phyloP scores from a whole-genome alignment of 1,284 basidiomycete genomes.

The Microstroma glucosiphilum region DNA sequence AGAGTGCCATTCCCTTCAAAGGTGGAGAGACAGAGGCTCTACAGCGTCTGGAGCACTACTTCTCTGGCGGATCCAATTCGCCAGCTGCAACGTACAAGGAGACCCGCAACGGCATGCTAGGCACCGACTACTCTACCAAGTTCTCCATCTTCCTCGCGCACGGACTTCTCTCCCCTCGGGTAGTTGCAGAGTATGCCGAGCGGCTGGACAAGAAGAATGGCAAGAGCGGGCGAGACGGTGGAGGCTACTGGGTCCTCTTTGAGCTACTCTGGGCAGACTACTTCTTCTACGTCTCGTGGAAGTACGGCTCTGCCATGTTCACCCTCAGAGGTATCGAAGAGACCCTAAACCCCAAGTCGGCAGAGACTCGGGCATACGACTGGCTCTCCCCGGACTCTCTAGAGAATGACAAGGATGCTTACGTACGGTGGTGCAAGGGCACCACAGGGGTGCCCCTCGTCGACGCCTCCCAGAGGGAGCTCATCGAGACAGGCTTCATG shows the following conservation, averaged over 20 bases:
- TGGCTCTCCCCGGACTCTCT: conserved; percentile 25
- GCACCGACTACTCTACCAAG: conserved; percentile 36
- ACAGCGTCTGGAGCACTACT: conserved; percentile 30
- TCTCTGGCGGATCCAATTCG: conserved; percentile 15
- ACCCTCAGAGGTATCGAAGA: conserved; percentile 35
- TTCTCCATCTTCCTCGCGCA: conserved; percentile 37
- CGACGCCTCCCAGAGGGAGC: conserved; percentile 41
- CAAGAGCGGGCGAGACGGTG: conserved; percentile 19
- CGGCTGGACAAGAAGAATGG: conserved; percentile 20
- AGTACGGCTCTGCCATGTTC: conserved; percentile 36
- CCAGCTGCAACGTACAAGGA: conserved; percentile 34
- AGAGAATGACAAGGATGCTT: conserved; percentile 22
- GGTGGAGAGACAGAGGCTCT: conserved; percentile 42
- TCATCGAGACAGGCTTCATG: conserved; percentile 55
- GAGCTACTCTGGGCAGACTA: conserved; percentile 45
- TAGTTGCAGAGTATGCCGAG: conserved; percentile 27
- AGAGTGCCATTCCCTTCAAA: conserved; percentile 29
- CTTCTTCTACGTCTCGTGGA: conserved; percentile 53
- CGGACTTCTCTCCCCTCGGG: conserved; percentile 32
- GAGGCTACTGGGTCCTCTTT: conserved; percentile 44
- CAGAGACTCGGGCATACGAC: conserved; percentile 24
- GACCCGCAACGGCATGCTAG: conserved; percentile 36
- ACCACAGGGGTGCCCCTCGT: conserved; percentile 39
- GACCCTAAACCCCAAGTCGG: conserved; percentile 21
- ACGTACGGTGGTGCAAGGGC: conserved; percentile 29